Evolutionary conservation across 768 basidiomycete species (phyloP).

Genomic region (Calvatia gigantea): DNA sequence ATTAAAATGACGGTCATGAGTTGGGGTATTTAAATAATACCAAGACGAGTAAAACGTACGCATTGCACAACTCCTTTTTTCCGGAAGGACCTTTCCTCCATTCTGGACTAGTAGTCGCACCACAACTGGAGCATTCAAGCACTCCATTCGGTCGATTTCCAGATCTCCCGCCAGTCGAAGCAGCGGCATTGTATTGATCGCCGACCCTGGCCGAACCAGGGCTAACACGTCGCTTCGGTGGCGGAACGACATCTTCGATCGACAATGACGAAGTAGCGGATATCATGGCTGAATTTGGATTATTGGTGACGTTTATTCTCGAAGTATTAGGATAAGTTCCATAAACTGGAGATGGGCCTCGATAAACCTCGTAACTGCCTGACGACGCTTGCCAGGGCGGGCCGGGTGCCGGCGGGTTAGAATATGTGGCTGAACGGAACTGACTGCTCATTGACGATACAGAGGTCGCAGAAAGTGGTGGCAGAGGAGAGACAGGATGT

Average conservation of each 20-base stretch:
- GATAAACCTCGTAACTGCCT: conserved; percentile 15
- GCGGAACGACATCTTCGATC: conserved; percentile 46
- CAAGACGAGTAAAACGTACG: conserved; percentile 49
- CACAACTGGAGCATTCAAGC: conserved; percentile 74
- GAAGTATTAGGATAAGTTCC: conserved; percentile 22
- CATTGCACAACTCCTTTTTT: conserved; percentile 90
- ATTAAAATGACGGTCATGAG: conserved; percentile 9
- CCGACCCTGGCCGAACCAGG: conserved; percentile 43
- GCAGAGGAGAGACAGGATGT: conserved; percentile 26
- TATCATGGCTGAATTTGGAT: conserved; percentile 25
- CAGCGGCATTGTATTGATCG: conserved; percentile 33
- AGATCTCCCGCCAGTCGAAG: conserved; percentile 42
- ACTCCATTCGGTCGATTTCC: conserved; percentile 70
- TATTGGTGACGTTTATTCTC: conserved; percentile 25
- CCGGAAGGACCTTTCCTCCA: conserved; percentile 92
- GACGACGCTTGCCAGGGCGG: conserved; percentile 8
- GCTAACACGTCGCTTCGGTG: conserved; percentile 53
- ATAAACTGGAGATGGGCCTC: conserved; percentile 29
- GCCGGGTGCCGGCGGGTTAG: conserved; percentile 1
- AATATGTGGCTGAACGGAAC: conserved; percentile 7
- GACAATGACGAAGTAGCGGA: conserved; percentile 18
- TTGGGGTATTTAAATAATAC: conserved; percentile 3
- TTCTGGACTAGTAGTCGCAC: conserved; percentile 78
- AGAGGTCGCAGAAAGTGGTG: conserved; percentile 16
- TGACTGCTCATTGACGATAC: conserved; percentile 4